These are phyloP conservation scores for Ustilago nuda DNA, from an alignment of 1,284 basidiomycete genomes.

Conservation along the genomic window DNA sequence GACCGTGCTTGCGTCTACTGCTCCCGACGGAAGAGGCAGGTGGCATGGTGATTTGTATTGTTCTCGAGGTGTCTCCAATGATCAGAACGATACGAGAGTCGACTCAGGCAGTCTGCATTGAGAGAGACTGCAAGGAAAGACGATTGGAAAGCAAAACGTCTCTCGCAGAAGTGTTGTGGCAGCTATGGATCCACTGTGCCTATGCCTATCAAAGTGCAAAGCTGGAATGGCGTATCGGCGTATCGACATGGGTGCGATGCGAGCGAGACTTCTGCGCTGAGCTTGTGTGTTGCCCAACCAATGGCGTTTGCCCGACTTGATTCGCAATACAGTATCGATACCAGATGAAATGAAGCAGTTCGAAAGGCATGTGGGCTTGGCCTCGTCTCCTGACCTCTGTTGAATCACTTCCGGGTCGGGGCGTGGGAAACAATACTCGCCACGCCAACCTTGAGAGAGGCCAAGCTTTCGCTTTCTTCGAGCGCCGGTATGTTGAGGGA, in stretches of 20 bases:
- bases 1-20: constrained; percentile 50
- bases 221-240: not conserved
- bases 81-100: too few species aligned
- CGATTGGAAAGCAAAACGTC: too few species aligned
- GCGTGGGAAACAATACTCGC: not conserved
- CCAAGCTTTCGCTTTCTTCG: too few species aligned
- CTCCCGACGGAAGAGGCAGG: constrained; percentile 35
- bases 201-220: not conserved
- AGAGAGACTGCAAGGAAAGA: not conserved
- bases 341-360: not conserved
- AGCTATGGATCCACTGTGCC: too few species aligned
- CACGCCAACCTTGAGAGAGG: not conserved
- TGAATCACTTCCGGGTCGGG: not conserved
- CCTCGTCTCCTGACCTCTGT: not conserved
- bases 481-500: not conserved
- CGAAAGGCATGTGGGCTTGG: not conserved
- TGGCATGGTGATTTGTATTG: constrained; percentile 24
- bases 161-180: too few species aligned
- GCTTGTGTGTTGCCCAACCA: not conserved
- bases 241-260: not conserved
- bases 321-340: not conserved
- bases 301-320: not conserved
- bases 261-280: not conserved
- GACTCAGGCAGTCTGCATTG: not conserved
- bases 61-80: not conserved